phyloP scores from a whole-genome alignment of 148 eudicot species.

The Fagopyrum esculentum region DNA sequence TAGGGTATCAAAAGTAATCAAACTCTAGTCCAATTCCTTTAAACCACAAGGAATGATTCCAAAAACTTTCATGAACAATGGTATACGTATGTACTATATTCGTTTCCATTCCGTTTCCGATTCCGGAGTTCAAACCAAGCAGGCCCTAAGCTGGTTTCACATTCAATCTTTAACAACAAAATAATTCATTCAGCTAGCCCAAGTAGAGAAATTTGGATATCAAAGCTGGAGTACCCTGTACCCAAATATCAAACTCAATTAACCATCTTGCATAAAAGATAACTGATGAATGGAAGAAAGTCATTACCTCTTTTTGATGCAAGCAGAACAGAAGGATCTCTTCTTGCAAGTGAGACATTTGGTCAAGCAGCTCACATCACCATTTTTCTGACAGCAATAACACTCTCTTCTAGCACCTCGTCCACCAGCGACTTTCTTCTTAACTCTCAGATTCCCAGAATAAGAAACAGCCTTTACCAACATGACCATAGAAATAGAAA shows the following conservation, averaged over 20 bases:
- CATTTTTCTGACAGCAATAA: constrained; percentile 68
- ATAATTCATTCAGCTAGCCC: neutral
- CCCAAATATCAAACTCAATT: neutral
- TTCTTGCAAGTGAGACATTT: constrained; percentile 65
- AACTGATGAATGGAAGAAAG: neutral
- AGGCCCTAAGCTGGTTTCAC: no score
- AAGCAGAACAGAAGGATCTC: constrained; percentile 58
- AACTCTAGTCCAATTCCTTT: no score
- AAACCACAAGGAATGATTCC: no score
- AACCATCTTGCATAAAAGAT: neutral
- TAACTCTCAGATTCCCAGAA: constrained; percentile 28
- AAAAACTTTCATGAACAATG: neutral
- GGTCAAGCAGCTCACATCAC: constrained; percentile 29
- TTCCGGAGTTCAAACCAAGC: no score
- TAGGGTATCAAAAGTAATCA: no score
- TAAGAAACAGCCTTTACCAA: constrained; percentile 43
- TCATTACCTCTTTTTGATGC: constrained; percentile 65
- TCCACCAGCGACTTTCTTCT: constrained; percentile 22
- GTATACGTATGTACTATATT: no score
- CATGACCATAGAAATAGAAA: neutral
- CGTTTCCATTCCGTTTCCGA: no score
- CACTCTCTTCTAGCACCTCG: constrained; percentile 39
- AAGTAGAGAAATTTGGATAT: neutral
- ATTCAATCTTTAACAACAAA: neutral
- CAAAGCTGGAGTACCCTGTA: no score